phyloP scores from a whole-genome alignment of 108 stramenopile genomes.

The Craspedostauros australis region DNA sequence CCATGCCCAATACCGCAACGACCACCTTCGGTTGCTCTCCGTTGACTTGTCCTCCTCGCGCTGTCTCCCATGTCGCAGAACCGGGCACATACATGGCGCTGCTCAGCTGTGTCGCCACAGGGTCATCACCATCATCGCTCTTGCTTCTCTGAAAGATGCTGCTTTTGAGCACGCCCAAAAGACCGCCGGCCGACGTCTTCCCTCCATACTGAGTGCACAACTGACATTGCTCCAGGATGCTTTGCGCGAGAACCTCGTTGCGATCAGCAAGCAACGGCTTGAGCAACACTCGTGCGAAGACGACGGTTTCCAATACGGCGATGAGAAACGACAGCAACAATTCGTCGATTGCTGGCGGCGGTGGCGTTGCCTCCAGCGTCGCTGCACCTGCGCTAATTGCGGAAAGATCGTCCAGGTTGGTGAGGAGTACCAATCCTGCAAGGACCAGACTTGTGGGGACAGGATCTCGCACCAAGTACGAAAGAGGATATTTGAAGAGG shows the following conservation, averaged over 20 bases:
- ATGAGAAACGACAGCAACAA: slow-evolving; percentile 16
- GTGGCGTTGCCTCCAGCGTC: background rate
- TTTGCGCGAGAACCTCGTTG: slow-evolving; percentile 46
- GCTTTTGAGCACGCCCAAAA: background rate
- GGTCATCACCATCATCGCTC: too few species aligned
- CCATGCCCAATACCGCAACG: slow-evolving; percentile 61
- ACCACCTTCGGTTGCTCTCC: too few species aligned
- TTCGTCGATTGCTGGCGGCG: background rate
- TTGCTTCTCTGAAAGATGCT: background rate
- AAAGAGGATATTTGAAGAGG: slow-evolving; percentile 53
- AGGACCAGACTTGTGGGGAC: slow-evolving; percentile 16
- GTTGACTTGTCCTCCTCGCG: too few species aligned
- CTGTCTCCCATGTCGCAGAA: too few species aligned
- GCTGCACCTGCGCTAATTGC: slow-evolving; percentile 6
- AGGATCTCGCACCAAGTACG: slow-evolving; percentile 44
- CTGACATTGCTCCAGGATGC: slow-evolving; percentile 36
- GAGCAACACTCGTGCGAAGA: slow-evolving; percentile 52
- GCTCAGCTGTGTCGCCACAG: too few species aligned
- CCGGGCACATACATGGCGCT: too few species aligned
- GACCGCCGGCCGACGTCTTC: background rate
- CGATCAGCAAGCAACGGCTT: slow-evolving; percentile 57
- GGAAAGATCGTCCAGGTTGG: slow-evolving; percentile 7
- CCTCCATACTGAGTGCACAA: background rate
- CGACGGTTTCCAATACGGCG: slow-evolving; percentile 38
- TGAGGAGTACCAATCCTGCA: slow-evolving; percentile 12